These are phyloP conservation scores for Ophiocordyceps robertsii DNA, from an alignment of 2,329 filamentous ascomycete genomes.

Conservation along the genomic window DNA sequence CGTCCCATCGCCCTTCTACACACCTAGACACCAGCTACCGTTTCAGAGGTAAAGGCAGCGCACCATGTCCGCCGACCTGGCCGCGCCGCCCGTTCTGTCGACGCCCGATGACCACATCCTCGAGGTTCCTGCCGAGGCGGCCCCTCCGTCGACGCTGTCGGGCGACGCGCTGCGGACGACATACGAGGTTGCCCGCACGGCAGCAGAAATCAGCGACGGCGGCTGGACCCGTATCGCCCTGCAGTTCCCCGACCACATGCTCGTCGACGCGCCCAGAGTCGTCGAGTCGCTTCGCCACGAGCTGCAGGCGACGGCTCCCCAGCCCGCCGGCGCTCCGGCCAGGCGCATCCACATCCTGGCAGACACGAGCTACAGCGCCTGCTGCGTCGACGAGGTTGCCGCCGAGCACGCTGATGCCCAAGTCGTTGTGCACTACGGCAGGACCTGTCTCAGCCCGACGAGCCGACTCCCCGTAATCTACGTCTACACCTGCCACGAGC, in stretches of 20 bases:
- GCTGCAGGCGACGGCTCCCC: conserved; percentile 4
- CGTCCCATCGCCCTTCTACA: too few species aligned
- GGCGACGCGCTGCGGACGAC: conserved; percentile 61
- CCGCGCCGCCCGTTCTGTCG: conserved; percentile 45
- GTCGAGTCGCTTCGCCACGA: conserved; percentile 39
- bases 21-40: too few species aligned
- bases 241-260: conserved; percentile 94
- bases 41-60: too few species aligned
- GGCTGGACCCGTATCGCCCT: conserved; percentile 68
- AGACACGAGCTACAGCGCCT: conserved; percentile 93
- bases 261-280: conserved; percentile 71
- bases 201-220: conserved; percentile 57
- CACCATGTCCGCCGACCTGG: conserved; percentile 31
- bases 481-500: conserved; percentile 64
- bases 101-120: conserved; percentile 48
- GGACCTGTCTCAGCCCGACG: conserved; percentile 84
- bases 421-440: conserved; percentile 85
- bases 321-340: conserved; percentile 1
- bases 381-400: conserved; percentile 93
- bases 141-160: conserved; percentile 19
- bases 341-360: conserved; percentile 66
- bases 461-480: conserved; percentile 79
- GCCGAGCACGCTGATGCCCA: conserved; percentile 88
- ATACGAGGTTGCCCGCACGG: conserved; percentile 78
- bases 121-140: conserved; percentile 31